Conservation (phyloP, 257 asterid genomes). For the Forsythia suspensa region DNA sequence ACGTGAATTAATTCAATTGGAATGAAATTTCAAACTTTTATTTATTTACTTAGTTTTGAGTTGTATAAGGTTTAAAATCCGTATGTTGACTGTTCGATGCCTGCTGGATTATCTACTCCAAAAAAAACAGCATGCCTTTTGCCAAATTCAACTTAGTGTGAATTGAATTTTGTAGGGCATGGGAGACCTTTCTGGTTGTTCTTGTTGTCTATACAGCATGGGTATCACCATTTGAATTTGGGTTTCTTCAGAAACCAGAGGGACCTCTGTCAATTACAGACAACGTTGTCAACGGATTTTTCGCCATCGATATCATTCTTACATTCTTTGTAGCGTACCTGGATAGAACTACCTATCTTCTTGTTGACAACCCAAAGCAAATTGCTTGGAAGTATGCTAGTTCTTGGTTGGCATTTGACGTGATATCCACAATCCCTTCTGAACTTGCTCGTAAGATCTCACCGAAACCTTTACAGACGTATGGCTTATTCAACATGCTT, state of each 20-base stretch:
- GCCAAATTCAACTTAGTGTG: conserved; percentile 25
- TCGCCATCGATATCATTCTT: conserved; percentile 74
- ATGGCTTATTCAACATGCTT: conserved; percentile 85
- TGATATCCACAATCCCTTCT: conserved; percentile 77
- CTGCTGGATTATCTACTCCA: background rate
- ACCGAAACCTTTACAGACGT: conserved; percentile 48
- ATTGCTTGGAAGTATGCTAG: conserved; percentile 63
- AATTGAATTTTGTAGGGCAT: conserved; percentile 49
- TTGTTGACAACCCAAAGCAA: conserved; percentile 54
- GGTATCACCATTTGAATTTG: conserved; percentile 94
- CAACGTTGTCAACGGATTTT: conserved; percentile 79
- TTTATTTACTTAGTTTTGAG: background rate
- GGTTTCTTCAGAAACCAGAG: conserved; percentile 57
- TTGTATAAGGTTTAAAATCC: background rate
- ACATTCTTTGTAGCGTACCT: conserved; percentile 87
- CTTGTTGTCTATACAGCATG: conserved; percentile 88
- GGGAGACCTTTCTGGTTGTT: conserved; percentile 68
- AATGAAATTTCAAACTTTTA: background rate
- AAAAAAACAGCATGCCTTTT: background rate
- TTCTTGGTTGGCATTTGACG: conserved; percentile 66
- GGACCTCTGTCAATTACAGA: conserved; percentile 53
- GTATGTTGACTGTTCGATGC: background rate
- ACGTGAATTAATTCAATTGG: background rate
- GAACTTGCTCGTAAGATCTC: conserved; percentile 65
- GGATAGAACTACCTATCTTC: conserved; percentile 60